These are phyloP conservation scores for Quercus cerris DNA, from an alignment of 306 rosid genomes.

Conservation along the genomic window DNA sequence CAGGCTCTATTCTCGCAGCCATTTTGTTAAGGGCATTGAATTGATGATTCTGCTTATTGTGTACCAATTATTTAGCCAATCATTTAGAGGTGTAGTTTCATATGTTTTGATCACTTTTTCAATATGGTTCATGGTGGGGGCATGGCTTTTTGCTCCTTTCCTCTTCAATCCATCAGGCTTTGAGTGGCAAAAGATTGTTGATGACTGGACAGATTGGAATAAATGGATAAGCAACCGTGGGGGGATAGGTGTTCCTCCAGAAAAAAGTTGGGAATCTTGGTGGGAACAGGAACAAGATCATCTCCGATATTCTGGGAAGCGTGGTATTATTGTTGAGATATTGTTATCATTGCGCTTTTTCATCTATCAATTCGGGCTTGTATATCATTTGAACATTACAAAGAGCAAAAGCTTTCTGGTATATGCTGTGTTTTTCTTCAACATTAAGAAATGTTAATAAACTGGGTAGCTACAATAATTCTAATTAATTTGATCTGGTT, in stretches of 20 bases:
- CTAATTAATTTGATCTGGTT: constrained; percentile 14
- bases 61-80: constrained; percentile 77
- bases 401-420: constrained; percentile 62
- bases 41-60: constrained; percentile 85
- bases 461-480: constrained; percentile 21
- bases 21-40: constrained; percentile 93
- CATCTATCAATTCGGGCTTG: constrained; percentile 85
- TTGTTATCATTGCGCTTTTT: constrained; percentile 86
- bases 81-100: constrained; percentile 54
- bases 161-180: constrained; percentile 97
- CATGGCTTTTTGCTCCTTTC: constrained; percentile 99
- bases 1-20: constrained; percentile 92
- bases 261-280: constrained; percentile 98
- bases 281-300: constrained; percentile 91
- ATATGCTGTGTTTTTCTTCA: constrained; percentile 10
- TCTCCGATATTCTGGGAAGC: constrained; percentile 67
- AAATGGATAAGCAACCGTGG: constrained; percentile 92
- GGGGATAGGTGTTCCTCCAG: constrained; percentile 84
- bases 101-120: constrained; percentile 72
- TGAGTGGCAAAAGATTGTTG: constrained; percentile 98
- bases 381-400: constrained; percentile 76
- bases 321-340: constrained; percentile 67
- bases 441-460: background rate
- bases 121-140: constrained; percentile 92
- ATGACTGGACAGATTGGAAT: constrained; percentile 96